phyloP scores from a whole-genome alignment of 257 asterid species.

The Salvia splendens region DNA sequence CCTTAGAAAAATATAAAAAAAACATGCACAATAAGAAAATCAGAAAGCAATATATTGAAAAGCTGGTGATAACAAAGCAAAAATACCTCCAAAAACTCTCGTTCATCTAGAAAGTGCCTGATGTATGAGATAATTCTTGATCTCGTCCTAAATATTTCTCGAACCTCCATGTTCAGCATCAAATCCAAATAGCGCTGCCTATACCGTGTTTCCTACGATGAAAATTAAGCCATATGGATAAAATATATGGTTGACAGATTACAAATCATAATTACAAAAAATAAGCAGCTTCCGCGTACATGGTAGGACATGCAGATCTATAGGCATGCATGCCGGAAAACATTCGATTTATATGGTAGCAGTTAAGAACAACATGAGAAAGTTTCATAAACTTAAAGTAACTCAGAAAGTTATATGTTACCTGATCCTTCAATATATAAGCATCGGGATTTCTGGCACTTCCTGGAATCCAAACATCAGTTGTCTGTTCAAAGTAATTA shows the following conservation, averaged over 20 bases:
- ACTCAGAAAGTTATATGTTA: conserved; percentile 16
- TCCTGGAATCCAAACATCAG: conserved; percentile 80
- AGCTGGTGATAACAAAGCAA: too few species aligned
- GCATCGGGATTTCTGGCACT: conserved; percentile 66
- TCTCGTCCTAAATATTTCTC: conserved; percentile 75
- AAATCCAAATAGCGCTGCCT: conserved; percentile 88
- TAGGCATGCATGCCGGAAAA: not conserved
- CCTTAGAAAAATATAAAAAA: conserved; percentile 41
- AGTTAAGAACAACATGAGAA: not conserved
- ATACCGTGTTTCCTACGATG: conserved; percentile 77
- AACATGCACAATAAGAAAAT: conserved; percentile 16
- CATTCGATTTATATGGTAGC: not conserved
- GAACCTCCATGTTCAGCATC: conserved; percentile 77
- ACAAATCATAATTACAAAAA: not conserved
- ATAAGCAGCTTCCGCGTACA: not conserved
- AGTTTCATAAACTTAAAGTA: not conserved
- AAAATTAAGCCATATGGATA: conserved; percentile 22
- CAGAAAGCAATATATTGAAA: not conserved
- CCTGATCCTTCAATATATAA: conserved; percentile 83
- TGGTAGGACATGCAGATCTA: not conserved
- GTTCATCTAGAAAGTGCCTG: conserved; percentile 65
- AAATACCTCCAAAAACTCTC: conserved; percentile 75
- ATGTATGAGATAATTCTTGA: conserved; percentile 64
- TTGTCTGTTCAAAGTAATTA: conserved; percentile 41
- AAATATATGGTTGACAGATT: not conserved